phyloP scores from a whole-genome alignment of 306 rosid genomes.

The Dicorynia guianensis region DNA sequence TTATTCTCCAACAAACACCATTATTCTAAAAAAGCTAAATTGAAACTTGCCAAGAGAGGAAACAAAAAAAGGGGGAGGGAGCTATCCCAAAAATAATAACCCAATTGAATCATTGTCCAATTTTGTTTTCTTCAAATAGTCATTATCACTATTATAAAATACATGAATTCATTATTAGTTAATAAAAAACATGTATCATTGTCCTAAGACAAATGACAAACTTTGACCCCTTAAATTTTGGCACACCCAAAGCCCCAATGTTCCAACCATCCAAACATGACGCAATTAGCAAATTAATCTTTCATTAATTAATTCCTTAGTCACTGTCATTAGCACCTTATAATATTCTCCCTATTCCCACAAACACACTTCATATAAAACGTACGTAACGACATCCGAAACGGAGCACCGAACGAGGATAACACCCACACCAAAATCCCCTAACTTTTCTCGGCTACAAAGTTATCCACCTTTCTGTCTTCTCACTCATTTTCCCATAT shows the following conservation, averaged over 20 bases:
- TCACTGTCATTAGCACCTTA: not conserved
- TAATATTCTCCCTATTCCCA: not conserved
- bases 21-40: no score
- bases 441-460: constrained; percentile 44
- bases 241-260: constrained; percentile 41
- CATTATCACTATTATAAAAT: constrained; percentile 13
- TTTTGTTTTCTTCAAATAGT: constrained; percentile 20
- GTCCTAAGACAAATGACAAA: constrained; percentile 40
- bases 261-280: constrained; percentile 44
- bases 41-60: no score
- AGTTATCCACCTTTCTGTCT: constrained; percentile 60
- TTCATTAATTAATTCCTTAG: constrained; percentile 27
- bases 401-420: constrained; percentile 58
- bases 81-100: no score
- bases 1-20: no score
- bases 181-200: constrained; percentile 46
- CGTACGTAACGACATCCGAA: constrained; percentile 49
- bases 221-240: constrained; percentile 33
- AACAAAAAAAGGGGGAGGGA: no score
- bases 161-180: not conserved
- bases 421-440: constrained; percentile 35
- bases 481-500: not conserved
- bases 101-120: no score
- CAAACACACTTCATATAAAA: constrained; percentile 26
- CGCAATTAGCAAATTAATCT: constrained; percentile 27